Percentiles rank a stretch among this genome's conserved stretches.
Conservation (phyloP, 2,329 filamentous ascomycete species). For the Trichoderma polysporum region DNA sequence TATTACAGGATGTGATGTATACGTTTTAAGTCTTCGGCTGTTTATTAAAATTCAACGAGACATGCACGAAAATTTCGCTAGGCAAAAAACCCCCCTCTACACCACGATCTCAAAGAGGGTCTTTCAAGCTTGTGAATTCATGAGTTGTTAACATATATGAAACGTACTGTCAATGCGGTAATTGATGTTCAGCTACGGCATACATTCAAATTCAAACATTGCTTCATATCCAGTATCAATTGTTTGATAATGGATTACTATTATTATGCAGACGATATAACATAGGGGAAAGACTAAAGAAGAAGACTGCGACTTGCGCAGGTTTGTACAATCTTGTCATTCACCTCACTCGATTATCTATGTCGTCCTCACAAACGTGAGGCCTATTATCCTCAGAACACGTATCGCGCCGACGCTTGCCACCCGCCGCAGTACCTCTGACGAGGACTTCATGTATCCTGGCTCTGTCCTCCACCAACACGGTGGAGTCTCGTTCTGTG, state of each 20-base stretch:
- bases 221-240: not conserved
- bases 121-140: too few species aligned
- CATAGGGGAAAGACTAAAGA: not conserved
- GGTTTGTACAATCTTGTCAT: not conserved
- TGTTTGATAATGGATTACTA: not conserved
- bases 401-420: slow-evolving; percentile 22
- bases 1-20: not conserved
- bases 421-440: slow-evolving; percentile 22
- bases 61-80: too few species aligned
- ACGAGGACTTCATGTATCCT: slow-evolving; percentile 31
- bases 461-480: slow-evolving; percentile 23
- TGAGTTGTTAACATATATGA: too few species aligned
- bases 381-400: slow-evolving; percentile 38
- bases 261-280: not conserved
- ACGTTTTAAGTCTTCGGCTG: too few species aligned
- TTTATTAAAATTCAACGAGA: too few species aligned
- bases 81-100: too few species aligned
- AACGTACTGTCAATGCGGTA: too few species aligned
- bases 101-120: too few species aligned
- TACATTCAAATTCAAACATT: too few species aligned
- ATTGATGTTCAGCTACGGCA: not conserved
- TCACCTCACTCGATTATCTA: slow-evolving; percentile 19
- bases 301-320: not conserved
- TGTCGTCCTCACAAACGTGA: slow-evolving; percentile 33
- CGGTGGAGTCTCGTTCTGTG: slow-evolving; percentile 23